phyloP scores from a whole-genome alignment of 2,329 filamentous ascomycete genomes.

The Dissoconium aciculare region DNA sequence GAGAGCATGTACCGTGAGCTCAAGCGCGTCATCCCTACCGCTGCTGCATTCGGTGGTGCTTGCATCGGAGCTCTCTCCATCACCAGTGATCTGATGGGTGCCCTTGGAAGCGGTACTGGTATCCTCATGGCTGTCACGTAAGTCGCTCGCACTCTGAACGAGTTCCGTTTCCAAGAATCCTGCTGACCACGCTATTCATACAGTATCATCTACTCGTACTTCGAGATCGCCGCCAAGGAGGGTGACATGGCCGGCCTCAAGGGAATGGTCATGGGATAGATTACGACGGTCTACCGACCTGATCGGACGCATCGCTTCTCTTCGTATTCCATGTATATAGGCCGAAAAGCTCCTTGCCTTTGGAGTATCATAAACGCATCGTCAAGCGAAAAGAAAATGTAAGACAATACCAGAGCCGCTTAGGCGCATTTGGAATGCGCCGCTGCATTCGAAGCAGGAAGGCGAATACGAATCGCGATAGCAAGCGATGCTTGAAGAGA shows the following conservation, averaged over 20 bases:
- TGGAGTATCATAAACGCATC: no score
- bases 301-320: no score
- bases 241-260: slow-evolving; percentile 75
- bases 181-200: slow-evolving; percentile 21
- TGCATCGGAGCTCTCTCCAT: slow-evolving; percentile 97
- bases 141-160: slow-evolving; percentile 43
- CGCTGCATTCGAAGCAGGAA: no score
- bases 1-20: slow-evolving; percentile 99
- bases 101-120: slow-evolving; percentile 91
- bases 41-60: slow-evolving; percentile 93
- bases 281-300: no score
- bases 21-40: slow-evolving; percentile 97
- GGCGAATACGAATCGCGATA: no score
- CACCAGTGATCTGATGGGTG: slow-evolving; percentile 85
- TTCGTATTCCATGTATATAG: no score
- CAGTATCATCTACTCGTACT: slow-evolving; percentile 98
- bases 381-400: no score
- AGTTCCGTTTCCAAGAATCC: neutral
- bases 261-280: slow-evolving; percentile 45
- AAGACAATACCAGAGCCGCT: no score
- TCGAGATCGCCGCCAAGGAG: slow-evolving; percentile 97
- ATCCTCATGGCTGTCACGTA: slow-evolving; percentile 96
- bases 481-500: no score
- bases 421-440: no score
- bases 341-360: no score